phyloP scores from a whole-genome alignment of 176 grass and related monocot genomes.

The Avena atlantica region DNA sequence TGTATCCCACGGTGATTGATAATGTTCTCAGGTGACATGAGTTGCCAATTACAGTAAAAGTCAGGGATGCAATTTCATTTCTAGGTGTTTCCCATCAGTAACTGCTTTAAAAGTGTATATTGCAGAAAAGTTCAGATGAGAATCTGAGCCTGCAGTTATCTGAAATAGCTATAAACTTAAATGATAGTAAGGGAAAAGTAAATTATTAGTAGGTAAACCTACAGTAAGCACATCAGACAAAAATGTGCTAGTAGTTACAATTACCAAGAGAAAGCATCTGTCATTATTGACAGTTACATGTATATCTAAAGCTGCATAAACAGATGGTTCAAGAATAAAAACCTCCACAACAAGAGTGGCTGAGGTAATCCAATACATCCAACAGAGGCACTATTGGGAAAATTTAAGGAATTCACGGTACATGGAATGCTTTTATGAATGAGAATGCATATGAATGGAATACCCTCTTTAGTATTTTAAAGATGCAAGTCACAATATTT shows the following conservation, averaged over 20 bases:
- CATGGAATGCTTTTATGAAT: too few relatives aligned
- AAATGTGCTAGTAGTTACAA: not conserved
- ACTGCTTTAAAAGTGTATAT: not conserved
- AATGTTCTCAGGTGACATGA: not conserved
- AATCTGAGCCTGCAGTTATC: not conserved
- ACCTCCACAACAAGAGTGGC: too few relatives aligned
- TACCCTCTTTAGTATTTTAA: too few relatives aligned
- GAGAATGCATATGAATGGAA: too few relatives aligned
- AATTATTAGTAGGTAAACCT: not conserved
- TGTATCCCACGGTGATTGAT: not conserved
- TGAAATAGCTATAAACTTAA: not conserved
- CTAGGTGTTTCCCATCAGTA: too few relatives aligned
- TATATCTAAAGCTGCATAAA: not conserved
- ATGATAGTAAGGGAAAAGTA: not conserved
- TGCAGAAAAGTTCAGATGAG: not conserved
- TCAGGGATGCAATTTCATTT: not conserved
- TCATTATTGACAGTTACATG: not conserved
- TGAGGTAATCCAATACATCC: not conserved
- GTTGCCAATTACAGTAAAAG: not conserved
- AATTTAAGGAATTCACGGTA: too few relatives aligned
- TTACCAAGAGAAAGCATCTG: not conserved
- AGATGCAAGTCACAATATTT: too few relatives aligned
- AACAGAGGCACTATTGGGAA: too few relatives aligned
- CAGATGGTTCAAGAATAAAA: too few relatives aligned
- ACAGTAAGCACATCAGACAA: not conserved